Base-by-base conservation (phyloP, 2,329 filamentous ascomycete genomes). In the Cladophialophora chaetospira region DNA sequence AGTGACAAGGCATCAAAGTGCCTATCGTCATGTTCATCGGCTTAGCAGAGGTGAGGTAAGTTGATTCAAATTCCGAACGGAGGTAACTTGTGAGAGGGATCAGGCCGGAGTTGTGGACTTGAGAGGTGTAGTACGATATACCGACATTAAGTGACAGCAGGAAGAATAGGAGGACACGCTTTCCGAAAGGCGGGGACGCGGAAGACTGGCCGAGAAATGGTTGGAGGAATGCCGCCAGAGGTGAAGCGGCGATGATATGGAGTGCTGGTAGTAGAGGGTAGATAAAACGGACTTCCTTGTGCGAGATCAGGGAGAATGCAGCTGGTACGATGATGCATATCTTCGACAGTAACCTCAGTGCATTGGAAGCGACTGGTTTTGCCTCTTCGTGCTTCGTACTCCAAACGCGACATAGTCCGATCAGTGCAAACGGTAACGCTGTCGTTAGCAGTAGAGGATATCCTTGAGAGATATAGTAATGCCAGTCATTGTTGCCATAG, bases 241-340 rank as follows among this genome's bases (percentile, higher is more conserved):
- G 80, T 0, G 84, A 82, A 0, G 91, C 90, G 1, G 89, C 84
- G 35, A 97, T 77, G 61, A 96, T 77, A 70, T 94, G 90, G 5
- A 99, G 81, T n/a, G 87, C 81, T 1, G 94, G 93, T 1, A 97
- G 81, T 15, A 99, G 81, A 1, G 94, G 93, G 68, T 96, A 96
- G 64, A 97, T 89, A 77, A 99, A 99, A 67, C 94, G 90, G 66
- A 96, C 89, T 79, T 99, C 94, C 72, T 99, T 99, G 76, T 99
- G 94, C 1, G 91, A 86, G 64, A 97, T 89, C 44, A 89, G 69
- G 1, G 90, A 96, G 29, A 97, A 80, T 2, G 78, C 72, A 1
- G 75, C 70, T 8, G 88, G 74, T 55, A 87, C 88, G 26, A 83
- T 72, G 53, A 86, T 61, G 38, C 87, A 79, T 5, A 83, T 77